phyloP scores from a whole-genome alignment of 148 eudicot genomes.

The Vaccinium myrtillus region DNA sequence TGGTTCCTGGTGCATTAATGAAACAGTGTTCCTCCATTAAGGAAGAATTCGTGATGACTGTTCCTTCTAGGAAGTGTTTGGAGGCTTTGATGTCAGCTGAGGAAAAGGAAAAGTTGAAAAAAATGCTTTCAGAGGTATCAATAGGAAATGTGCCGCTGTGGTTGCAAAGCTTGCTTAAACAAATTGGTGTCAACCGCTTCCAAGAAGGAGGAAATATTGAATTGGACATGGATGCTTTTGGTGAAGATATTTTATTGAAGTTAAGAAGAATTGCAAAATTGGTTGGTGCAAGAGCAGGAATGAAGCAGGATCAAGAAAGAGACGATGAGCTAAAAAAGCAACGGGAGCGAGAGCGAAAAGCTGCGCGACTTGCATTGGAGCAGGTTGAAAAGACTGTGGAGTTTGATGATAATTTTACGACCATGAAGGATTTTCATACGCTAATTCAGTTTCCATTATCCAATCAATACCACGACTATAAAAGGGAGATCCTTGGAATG shows the following conservation, averaged over 20 bases:
- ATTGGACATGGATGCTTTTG: conserved; percentile 25
- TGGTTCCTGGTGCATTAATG: conserved; percentile 46
- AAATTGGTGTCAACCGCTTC: conserved; percentile 20
- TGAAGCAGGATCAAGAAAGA: background rate
- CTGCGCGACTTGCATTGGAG: conserved; percentile 53
- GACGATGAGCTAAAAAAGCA: conserved; percentile 40
- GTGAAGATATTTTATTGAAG: conserved; percentile 28
- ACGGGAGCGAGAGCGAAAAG: conserved; percentile 57
- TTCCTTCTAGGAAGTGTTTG: conserved; percentile 20
- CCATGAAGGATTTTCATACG: background rate
- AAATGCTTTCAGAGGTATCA: conserved; percentile 21
- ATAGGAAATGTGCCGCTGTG: conserved; percentile 24
- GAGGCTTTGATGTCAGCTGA: conserved; percentile 35
- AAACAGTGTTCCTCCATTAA: conserved; percentile 46
- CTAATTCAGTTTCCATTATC: background rate
- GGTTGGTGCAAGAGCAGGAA: conserved; percentile 12
- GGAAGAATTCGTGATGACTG: conserved; percentile 35
- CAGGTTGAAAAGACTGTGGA: conserved; percentile 41
- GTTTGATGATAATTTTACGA: background rate
- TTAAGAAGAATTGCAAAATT: conserved; percentile 22
- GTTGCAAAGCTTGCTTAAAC: conserved; percentile 21
- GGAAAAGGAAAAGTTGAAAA: conserved; percentile 34
- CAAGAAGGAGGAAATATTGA: conserved; percentile 28
- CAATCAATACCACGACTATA: background rate
- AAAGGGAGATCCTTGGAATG: no score